Evolutionary conservation across 2,329 filamentous ascomycete species (phyloP), one percentile per base, ranked within the genome.

Genomic region (Lecanicillium sp.): DNA sequence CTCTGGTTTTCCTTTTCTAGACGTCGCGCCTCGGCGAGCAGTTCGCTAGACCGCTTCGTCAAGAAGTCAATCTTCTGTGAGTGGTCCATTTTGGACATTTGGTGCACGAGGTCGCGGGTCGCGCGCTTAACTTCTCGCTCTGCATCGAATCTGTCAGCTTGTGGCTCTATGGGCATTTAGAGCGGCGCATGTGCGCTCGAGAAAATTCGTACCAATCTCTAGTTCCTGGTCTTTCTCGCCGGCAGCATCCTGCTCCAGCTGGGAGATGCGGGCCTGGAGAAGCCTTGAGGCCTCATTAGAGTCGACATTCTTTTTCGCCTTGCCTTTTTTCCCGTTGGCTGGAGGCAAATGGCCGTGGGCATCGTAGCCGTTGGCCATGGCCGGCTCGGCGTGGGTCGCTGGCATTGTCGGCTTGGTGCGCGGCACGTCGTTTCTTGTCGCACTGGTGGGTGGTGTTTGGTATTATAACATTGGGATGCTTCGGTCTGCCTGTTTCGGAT

Each of bases 41-140:
- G 79, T 60, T 97, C 90, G 52, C 87, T 90, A 56, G 93, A 96
- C 60, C 90, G 88, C 62, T 88, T 91, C 58, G 91, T 88, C 11
- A 97, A 79, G 43, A 87, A 81, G 48, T 97, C 91, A 56, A 97
- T 87, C 62, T 93, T 93, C 58, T 88, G 87, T 71, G 95, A 79
- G 47, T 93, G 87, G 57, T 87, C 89, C 77, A 96, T 91, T 67
- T 95, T 93, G 53, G 86, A 88, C 44, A 95, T 85, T 54, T 94
- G 83, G 58, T 87, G 87, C 56, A 88, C 84, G 40, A 98, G 77
- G 63, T 97, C 93, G 57, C 91, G 83, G 58, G 90, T 95, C 41
- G 90, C 90, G 68, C 91, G 90, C 66, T 90, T 93, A 47, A 96
- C 89, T 73, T 95, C 90, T 56, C 89, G 86, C 68, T 95, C 91